Evolutionary conservation across 225 moss, liverwort and hornwort species (phyloP), one percentile per base, ranked within the genome.

Genomic region (Polytrichum formosum): DNA sequence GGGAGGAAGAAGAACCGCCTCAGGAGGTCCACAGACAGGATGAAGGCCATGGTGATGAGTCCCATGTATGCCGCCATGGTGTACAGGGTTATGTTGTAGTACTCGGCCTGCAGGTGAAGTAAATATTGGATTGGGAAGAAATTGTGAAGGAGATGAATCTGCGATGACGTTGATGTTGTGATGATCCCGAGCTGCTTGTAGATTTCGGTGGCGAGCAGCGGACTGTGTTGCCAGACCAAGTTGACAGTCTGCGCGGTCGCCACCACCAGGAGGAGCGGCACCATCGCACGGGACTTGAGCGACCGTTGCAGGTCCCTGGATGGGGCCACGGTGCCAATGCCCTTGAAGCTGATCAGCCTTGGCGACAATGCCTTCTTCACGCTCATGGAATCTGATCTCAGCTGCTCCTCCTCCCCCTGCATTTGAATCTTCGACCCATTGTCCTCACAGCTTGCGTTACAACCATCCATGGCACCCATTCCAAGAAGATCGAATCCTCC

Each of bases 301-400:
- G 46, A 20, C 20, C 56, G 28, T 35, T 35, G 35, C 53, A 75
- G 4, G 18, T 80, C 75, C 17, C 35, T 59, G 13, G 66, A 56
- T 4, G 78, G 65, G 13, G 80, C 17, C 9, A 71, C 21, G 35
- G 9, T 35, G 9, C 35, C 35, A 22, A 80, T 63, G 33, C 75
- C 75, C 66, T 78, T 75, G 64, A 75, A 80, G 58, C 71, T 72
- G 58, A 80, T 64, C 58, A 80, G 46, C n/a, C 78, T 74, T 1
- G 74, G 74, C 56, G 73, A 73, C 5, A 78, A 61, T 22, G 54
- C 20, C 20, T 29, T 26, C 26, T 62, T 33, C 72, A 71, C 53
- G 5, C 35, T 35, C 35, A 35, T 9, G 9, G 35, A 35, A 35
- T 35, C 35, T 35, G 9, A 9, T 35, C 2, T 35, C 35, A 35